Evolutionary conservation across 495 filamentous ascomycete species (phyloP).

Genomic region (Terfezia claveryi): DNA sequence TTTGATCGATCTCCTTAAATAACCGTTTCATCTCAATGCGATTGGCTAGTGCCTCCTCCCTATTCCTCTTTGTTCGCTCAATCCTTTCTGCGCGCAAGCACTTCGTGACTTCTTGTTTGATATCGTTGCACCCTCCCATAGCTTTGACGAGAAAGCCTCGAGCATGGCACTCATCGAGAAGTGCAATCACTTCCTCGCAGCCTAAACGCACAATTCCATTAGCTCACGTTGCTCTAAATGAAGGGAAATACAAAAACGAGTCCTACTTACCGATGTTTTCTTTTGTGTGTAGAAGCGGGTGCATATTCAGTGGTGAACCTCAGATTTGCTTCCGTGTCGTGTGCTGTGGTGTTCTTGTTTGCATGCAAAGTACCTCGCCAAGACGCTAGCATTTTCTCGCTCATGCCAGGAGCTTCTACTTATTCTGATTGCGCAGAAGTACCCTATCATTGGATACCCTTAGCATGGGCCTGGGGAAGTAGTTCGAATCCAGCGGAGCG

Average conservation of each 20-base stretch:
- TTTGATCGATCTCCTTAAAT: conserved; percentile 69
- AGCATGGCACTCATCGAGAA: conserved; percentile 89
- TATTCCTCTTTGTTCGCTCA: conserved; percentile 53
- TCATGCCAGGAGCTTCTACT: too few species aligned
- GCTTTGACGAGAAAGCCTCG: conserved; percentile 75
- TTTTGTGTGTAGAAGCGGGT: conserved; percentile 87
- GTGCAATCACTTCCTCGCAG: conserved; percentile 79
- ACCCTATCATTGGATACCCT: too few species aligned
- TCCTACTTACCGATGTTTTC: conserved; percentile 52
- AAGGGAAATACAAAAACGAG: not conserved
- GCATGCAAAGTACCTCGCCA: too few species aligned
- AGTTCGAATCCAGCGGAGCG: too few species aligned
- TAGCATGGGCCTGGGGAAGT: too few species aligned
- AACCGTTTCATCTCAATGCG: conserved; percentile 42
- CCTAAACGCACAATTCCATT: conserved; percentile 27
- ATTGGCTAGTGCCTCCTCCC: conserved; percentile 46
- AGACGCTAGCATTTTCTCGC: too few species aligned
- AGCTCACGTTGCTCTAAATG: not conserved
- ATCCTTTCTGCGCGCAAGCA: conserved; percentile 62
- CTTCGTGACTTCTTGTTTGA: conserved; percentile 56
- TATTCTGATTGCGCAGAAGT: too few species aligned
- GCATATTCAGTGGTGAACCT: conserved; percentile 36
- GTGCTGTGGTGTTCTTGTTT: not conserved
- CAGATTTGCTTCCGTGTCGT: not conserved
- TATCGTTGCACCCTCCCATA: conserved; percentile 69